Base-by-base conservation (phyloP, 2,329 filamentous ascomycete species). In the Diplodia sapinea region DNA sequence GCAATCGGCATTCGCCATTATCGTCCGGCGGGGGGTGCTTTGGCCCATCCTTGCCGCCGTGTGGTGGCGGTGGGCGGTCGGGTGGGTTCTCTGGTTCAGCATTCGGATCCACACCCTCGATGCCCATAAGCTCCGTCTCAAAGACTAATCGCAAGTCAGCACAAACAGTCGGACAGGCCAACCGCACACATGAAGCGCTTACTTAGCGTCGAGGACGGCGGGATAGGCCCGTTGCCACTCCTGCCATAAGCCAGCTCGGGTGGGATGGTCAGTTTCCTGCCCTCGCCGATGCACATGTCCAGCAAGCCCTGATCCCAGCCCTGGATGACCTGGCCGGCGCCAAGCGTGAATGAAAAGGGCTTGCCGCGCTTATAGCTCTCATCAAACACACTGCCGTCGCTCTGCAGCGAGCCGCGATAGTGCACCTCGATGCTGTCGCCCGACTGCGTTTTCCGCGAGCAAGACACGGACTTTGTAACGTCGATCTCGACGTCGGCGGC, bases 221-320 rank as follows among this genome's bases (percentile, higher is more conserved):
- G 94, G 74, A 98, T 98, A 26, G 93, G 93, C 1, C 94, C 94
- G 79, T 95, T 87, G 65, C 82, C 86, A 69, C 91, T 87, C 71
- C 89, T 82, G 69, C 94, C 94, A 78, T 97, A 98, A 62, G 89
- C 94, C 76, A 89, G 87, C 78, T 92, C 90, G 26, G 94, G 93
- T 63, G 93, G 93, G 65, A 99, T 95, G 33, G 93, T 98, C 77
- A 99, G 83, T 68, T 89, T 94, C 81, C 80, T 87, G 88, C 97
- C 97, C 85, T 99, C 94, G 71, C 95, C 95, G 73, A 95, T 90
- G 81, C 94, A 98, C 94, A 98, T 98, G 76, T 94, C 92, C 55
- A 96, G 77, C 29, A 98, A 87, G 64, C 94, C 94, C 77, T 96
- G 83, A 75, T 98, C 94, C 94, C 94, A 97, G 75, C 94, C 94